Evolutionary conservation across 345 rosid genomes (phyloP).

Genomic region (Euclidium syriacum): DNA sequence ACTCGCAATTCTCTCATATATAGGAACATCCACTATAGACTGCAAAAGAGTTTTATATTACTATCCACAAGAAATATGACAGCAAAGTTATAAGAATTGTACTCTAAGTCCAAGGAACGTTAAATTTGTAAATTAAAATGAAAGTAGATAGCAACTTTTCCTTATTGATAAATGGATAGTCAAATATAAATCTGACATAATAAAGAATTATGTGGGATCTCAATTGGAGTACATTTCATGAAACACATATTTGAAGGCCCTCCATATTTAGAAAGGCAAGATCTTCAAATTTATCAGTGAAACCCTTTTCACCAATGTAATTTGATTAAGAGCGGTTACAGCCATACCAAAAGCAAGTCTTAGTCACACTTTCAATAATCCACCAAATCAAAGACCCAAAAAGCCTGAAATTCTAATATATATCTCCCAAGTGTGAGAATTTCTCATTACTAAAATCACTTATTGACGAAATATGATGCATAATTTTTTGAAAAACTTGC

Average conservation of each 20-base stretch:
- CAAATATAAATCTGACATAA: background rate
- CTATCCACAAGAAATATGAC: background rate
- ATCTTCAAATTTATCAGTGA: background rate
- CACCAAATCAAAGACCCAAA: background rate
- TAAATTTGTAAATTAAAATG: background rate
- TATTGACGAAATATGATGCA: background rate
- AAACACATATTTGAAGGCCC: background rate
- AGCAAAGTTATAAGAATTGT: background rate
- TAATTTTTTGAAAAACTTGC: background rate
- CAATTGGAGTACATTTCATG: slow-evolving; percentile 95
- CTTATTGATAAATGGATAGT: background rate
- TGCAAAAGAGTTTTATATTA: slow-evolving; percentile 30
- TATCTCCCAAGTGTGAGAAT: background rate
- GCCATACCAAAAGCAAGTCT: background rate
- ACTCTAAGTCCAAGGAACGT: background rate
- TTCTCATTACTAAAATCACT: background rate
- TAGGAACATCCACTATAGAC: slow-evolving; percentile 98
- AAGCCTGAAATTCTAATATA: background rate
- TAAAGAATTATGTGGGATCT: slow-evolving; percentile 38
- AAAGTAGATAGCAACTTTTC: background rate
- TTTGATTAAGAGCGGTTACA: background rate
- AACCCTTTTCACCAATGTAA: background rate
- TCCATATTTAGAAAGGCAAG: background rate
- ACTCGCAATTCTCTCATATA: slow-evolving; percentile 96
- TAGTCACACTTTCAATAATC: background rate